Conservation (phyloP, 495 filamentous ascomycete species). For the Evernia prunastri region DNA sequence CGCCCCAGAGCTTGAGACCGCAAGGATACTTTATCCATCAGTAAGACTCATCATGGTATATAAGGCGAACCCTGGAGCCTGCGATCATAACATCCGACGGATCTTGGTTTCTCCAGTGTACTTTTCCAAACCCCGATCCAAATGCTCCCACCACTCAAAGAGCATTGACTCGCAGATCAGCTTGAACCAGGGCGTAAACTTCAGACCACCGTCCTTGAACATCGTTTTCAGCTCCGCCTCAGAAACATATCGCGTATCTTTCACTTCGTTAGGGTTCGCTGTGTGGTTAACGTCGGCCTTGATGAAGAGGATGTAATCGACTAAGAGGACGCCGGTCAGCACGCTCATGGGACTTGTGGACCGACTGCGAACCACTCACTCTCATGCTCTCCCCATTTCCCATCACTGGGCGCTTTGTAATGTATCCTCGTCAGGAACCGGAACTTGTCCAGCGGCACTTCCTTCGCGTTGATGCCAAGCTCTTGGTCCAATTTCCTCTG, state of each 20-base stretch:
- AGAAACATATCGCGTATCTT: slow-evolving; percentile 74
- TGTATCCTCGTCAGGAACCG: slow-evolving; percentile 94
- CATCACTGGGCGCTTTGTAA: slow-evolving; percentile 95
- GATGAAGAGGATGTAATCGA: slow-evolving; percentile 99
- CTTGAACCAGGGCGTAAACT: slow-evolving; percentile 99
- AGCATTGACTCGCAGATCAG: slow-evolving; percentile 96
- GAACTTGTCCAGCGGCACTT: slow-evolving; percentile 90
- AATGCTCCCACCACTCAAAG: slow-evolving; percentile 95
- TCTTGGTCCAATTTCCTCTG: slow-evolving; percentile 91
- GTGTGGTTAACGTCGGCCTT: slow-evolving; percentile 81
- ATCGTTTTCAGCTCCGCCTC: slow-evolving; percentile 74
- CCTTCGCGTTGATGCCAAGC: slow-evolving; percentile 80
- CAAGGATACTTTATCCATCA: too few relatives aligned
- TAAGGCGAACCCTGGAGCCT: background rate
- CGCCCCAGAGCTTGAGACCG: too few relatives aligned
- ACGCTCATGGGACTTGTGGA: background rate
- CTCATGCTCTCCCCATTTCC: slow-evolving; percentile 98
- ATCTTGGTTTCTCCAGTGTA: slow-evolving; percentile 84
- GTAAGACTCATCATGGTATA: background rate
- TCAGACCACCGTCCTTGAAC: slow-evolving; percentile 71
- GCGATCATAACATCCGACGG: slow-evolving; percentile 65
- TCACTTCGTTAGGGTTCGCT: slow-evolving; percentile 80
- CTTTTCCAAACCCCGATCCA: slow-evolving; percentile 72
- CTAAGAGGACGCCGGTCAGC: slow-evolving; percentile 39
- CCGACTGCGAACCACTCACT: slow-evolving; percentile 49